Conservation (phyloP, 148 eudicot species). For the Vaccinium darrowii region DNA sequence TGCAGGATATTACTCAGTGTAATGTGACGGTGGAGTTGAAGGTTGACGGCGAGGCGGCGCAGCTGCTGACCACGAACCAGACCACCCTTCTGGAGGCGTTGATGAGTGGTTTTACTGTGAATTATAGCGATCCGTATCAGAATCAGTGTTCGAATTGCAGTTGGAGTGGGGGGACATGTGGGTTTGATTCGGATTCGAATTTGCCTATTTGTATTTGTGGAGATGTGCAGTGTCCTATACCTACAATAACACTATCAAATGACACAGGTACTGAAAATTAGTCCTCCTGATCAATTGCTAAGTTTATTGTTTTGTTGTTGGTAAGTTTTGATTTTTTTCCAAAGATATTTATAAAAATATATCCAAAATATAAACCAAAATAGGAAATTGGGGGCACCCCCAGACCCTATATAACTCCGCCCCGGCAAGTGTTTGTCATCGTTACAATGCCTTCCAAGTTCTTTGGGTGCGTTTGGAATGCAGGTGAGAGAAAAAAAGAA, state of each 20-base stretch:
- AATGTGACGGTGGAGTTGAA: constrained; percentile 16
- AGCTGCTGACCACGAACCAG: neutral
- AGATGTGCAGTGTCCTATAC: constrained; percentile 21
- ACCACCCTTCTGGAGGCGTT: constrained; percentile 29
- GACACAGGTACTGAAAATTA: constrained; percentile 13
- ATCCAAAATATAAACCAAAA: too few species aligned
- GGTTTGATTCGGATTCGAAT: constrained; percentile 17
- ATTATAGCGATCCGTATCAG: constrained; percentile 23
- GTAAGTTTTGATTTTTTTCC: neutral
- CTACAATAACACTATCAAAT: neutral
- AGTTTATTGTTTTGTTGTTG: neutral
- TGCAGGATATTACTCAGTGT: constrained; percentile 15
- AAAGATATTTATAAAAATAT: too few species aligned
- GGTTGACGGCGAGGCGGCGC: constrained; percentile 15
- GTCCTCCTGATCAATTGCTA: neutral
- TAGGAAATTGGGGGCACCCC: too few species aligned
- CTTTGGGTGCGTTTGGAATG: neutral
- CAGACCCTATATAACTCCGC: too few species aligned
- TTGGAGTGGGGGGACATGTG: constrained; percentile 28
- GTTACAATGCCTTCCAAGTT: neutral
- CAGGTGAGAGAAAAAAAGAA: neutral
- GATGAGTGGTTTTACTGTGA: constrained; percentile 35
- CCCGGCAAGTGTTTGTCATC: too few species aligned
- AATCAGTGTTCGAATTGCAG: constrained; percentile 29
- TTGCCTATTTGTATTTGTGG: constrained; percentile 36